phyloP scores from a whole-genome alignment of 257 asterid genomes.

The Thymus quinquecostatus region DNA sequence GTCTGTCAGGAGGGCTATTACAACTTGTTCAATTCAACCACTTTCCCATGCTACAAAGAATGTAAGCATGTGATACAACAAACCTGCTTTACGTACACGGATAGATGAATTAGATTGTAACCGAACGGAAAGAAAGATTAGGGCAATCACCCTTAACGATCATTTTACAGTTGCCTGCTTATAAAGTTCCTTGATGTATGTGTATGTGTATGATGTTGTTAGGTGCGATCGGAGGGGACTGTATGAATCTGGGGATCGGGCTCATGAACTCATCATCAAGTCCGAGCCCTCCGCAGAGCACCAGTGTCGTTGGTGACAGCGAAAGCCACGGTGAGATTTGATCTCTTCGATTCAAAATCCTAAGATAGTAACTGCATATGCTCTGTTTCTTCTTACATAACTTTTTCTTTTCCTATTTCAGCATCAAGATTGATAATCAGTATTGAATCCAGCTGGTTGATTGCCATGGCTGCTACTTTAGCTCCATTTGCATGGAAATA shows the following conservation, averaged over 20 bases:
- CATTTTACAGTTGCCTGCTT: neutral
- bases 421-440: conserved; percentile 37
- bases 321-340: conserved; percentile 30
- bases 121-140: too few species aligned
- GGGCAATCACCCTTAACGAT: too few species aligned
- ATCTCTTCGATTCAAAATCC: neutral
- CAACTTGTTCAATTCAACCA: conserved; percentile 64
- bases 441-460: conserved; percentile 40
- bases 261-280: conserved; percentile 30
- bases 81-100: neutral
- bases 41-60: conserved; percentile 71
- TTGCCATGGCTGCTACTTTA: conserved; percentile 37
- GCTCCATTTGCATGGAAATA: conserved; percentile 37
- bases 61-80: conserved; percentile 46
- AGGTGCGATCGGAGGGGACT: conserved; percentile 40
- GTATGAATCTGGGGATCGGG: conserved; percentile 34
- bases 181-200: conserved; percentile 13
- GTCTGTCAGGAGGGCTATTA: conserved; percentile 60
- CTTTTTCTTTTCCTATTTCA: conserved; percentile 13
- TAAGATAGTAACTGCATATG: neutral
- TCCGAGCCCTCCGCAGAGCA: conserved; percentile 18
- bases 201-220: neutral
- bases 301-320: conserved; percentile 16
- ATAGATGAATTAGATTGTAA: too few species aligned
- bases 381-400: conserved; percentile 3